phyloP scores from a whole-genome alignment of 495 filamentous ascomycete species.

The Cercophora newfieldiana region DNA sequence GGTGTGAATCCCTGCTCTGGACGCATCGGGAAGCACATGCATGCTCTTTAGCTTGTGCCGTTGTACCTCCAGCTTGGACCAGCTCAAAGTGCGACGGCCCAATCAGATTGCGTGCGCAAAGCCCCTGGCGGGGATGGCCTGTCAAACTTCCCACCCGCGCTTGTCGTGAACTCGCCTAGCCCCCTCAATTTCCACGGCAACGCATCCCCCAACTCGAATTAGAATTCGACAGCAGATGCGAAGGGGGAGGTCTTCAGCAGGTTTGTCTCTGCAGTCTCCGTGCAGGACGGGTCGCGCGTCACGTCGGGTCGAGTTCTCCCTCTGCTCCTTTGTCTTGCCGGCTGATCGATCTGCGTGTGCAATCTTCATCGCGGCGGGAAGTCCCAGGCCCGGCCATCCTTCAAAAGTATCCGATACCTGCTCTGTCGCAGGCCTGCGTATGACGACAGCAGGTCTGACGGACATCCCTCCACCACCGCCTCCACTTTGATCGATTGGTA shows the following conservation, averaged over 20 bases:
- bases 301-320: background rate
- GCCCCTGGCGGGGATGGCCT: constrained; percentile 19
- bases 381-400: background rate
- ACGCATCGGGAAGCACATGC: constrained; percentile 27
- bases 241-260: background rate
- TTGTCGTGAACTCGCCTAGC: constrained; percentile 27
- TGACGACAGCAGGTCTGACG: constrained; percentile 26
- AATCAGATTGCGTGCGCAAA: constrained; percentile 17
- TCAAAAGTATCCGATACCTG: constrained; percentile 3
- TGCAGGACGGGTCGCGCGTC: background rate
- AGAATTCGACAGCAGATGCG: background rate
- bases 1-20: background rate
- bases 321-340: background rate
- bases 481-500: constrained; percentile 6
- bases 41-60: constrained; percentile 22
- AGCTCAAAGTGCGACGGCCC: background rate
- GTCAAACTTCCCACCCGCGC: constrained; percentile 7
- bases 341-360: background rate
- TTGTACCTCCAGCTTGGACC: constrained; percentile 21
- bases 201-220: constrained; percentile 11
- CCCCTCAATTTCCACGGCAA: constrained; percentile 36
- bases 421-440: constrained; percentile 17
- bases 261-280: background rate
- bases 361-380: background rate
- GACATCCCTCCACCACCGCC: constrained; percentile 2